Base-by-base conservation (phyloP, 2,329 filamentous ascomycete species). In the Chaetomiaceae sp. region DNA sequence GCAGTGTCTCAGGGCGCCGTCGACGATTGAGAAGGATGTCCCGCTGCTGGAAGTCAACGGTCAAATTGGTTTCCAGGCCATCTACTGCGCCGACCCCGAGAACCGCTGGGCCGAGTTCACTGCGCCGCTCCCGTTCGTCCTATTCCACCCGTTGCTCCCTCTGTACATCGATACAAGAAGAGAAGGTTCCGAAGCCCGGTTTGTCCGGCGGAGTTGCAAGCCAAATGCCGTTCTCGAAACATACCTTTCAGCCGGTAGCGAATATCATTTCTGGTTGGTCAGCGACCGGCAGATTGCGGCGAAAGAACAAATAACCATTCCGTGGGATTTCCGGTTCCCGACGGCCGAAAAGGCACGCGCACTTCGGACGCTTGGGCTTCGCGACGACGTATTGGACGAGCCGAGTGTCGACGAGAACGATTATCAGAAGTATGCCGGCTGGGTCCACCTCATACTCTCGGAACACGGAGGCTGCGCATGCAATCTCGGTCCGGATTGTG, bases 201-300 rank as follows among this genome's bases (percentile, higher is more conserved):
- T 93, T 62, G 82, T 94, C n/a, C 81, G 93, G 47, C 81, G 91
- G 55, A 97, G 93, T 59, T 98, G 93, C 69, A 81, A 79, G 51
- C 88, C 93, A 1, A 98, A 97, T 60, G 81, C 93, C n/a, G 76
- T 79, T 26, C 73, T 97, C 58, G 90, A 93, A 62, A 94, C 90
- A 0, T 86, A 89, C 55, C 78, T 96, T 38, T 87, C 87, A 2
- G 83, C 81, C 38, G 76, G 78, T 3, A 83, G 81, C 1, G 84
- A 91, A 54, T 95, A 91, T 60, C 88, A 93, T 61, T 95, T 97
- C 64, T 96, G 91, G 78, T 83, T 96, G 53, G 81, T 95, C 49
- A 89, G 88, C 57, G 87, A 87, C 56, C 78, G 85, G 43, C 75
- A 83, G 30, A 89, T 97, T 46, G 66, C 75, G 14, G 71, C 80